These are phyloP conservation scores for Cyberlindnera meyerae DNA, from an alignment of 805 yeast species.

Conservation along the genomic window DNA sequence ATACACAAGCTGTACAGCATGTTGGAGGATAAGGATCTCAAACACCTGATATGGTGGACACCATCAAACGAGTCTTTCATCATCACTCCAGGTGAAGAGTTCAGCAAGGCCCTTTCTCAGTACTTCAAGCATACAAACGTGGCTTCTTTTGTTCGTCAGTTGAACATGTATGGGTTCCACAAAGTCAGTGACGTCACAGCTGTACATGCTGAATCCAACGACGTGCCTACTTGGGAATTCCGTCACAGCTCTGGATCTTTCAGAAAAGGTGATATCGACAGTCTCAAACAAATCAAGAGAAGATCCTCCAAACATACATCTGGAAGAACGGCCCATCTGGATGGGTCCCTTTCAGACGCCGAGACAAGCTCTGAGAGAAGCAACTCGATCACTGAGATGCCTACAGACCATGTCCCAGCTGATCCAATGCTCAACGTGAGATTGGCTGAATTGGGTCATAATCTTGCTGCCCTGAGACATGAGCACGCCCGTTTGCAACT, in stretches of 20 bases:
- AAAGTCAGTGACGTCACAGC: constrained; percentile 11
- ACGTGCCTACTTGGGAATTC: constrained; percentile 68
- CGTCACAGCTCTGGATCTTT: constrained; percentile 77
- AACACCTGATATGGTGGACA: constrained; percentile 86
- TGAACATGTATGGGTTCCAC: constrained; percentile 46
- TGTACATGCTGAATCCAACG: constrained; percentile 4
- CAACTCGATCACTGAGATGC: constrained; percentile 16
- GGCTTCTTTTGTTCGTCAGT: constrained; percentile 67
- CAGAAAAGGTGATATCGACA: constrained; percentile 73
- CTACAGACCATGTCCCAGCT: constrained; percentile 4
- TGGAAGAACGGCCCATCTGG: constrained; percentile 8
- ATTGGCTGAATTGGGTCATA: constrained; percentile 35
- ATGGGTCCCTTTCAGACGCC: constrained; percentile 14
- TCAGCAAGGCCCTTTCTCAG: constrained; percentile 60
- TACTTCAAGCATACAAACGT: constrained; percentile 80
- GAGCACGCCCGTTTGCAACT: constrained; percentile 40
- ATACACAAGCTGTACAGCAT: constrained; percentile 87
- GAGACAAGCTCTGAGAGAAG: constrained; percentile 20
- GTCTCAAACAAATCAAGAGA: constrained; percentile 72
- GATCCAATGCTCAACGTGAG: constrained; percentile 25
- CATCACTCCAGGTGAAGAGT: constrained; percentile 82
- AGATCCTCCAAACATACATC: constrained; percentile 47
- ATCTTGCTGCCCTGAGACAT: constrained; percentile 33
- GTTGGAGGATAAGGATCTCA: constrained; percentile 71
- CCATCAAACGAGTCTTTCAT: constrained; percentile 64